These are phyloP conservation scores for Lachnellula subtilissima DNA, from an alignment of 2,329 filamentous ascomycete species.

Conservation along the genomic window DNA sequence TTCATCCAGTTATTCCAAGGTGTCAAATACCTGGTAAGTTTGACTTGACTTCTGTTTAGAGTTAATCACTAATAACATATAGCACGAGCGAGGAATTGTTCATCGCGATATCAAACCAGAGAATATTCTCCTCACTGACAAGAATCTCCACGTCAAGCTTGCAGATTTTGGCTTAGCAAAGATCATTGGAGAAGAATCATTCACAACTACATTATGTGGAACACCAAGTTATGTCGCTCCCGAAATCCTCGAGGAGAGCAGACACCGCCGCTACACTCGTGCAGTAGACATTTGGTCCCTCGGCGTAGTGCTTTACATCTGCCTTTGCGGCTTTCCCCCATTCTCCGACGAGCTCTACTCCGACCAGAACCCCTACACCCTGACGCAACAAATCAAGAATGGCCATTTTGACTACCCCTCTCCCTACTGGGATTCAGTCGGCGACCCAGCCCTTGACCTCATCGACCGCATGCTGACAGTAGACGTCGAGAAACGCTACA, in stretches of 20 bases:
- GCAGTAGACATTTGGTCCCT: constrained; percentile 96
- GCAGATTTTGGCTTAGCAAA: constrained; percentile 97
- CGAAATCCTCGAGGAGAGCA: constrained; percentile 81
- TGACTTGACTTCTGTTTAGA: not conserved
- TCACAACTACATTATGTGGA: constrained; percentile 92
- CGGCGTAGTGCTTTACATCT: constrained; percentile 97
- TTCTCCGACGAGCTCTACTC: constrained; percentile 92
- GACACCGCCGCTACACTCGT: constrained; percentile 83
- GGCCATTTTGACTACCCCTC: constrained; percentile 92
- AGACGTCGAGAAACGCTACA: constrained; percentile 76
- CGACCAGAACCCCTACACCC: constrained; percentile 73
- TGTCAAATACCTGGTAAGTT: constrained; percentile 83
- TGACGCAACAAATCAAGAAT: constrained; percentile 84
- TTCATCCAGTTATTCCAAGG: constrained; percentile 91
- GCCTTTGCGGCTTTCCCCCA: constrained; percentile 91
- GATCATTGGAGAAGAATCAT: constrained; percentile 97
- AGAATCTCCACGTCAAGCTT: constrained; percentile 80
- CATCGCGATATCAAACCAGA: constrained; percentile 74
- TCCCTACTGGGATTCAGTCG: constrained; percentile 89
- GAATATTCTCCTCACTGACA: constrained; percentile 75
- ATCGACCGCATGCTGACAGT: constrained; percentile 95
- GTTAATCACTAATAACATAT: constrained; percentile 28
- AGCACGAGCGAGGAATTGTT: constrained; percentile 97
- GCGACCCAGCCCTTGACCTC: constrained; percentile 81
- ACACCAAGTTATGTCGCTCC: constrained; percentile 98